These are phyloP conservation scores for Teunomyces barrocoloradensis DNA, from an alignment of 805 yeast genomes.

Conservation along the genomic window DNA sequence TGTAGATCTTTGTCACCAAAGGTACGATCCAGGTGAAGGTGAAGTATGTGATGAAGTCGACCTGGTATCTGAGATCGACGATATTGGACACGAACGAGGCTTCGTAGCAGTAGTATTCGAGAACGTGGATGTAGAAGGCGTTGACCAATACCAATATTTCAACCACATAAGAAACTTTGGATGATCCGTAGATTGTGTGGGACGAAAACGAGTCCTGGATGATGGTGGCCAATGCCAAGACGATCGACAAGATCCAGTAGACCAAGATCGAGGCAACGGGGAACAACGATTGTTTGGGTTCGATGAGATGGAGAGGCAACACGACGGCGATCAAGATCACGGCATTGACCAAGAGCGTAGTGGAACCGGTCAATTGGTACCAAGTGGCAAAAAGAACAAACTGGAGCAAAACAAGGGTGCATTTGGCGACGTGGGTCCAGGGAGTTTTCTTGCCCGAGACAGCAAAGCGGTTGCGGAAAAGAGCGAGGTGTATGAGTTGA, in stretches of 20 bases:
- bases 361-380: conserved; percentile 4
- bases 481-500: conserved; percentile 10
- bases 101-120: conserved; percentile 18
- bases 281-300: conserved; percentile 19
- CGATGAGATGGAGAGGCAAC: conserved; percentile 23
- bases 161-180: neutral
- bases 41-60: conserved; percentile 20
- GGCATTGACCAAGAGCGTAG: conserved; percentile 7
- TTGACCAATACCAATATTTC: conserved; percentile 13
- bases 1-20: conserved; percentile 21
- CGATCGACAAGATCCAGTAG: conserved; percentile 19
- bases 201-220: conserved; percentile 21
- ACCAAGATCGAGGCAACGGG: conserved; percentile 22
- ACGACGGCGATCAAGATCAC: conserved; percentile 8
- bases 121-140: conserved; percentile 11
- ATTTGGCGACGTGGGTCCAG: conserved; percentile 9
- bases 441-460: conserved; percentile 7
- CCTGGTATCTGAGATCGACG: conserved; percentile 9
- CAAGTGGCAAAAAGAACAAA: conserved; percentile 12
- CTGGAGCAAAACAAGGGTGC: conserved; percentile 12
- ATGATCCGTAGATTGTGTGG: conserved; percentile 13
- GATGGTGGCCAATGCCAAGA: conserved; percentile 10
- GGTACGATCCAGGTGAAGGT: conserved; percentile 30
- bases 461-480: neutral
- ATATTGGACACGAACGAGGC: conserved; percentile 25